Evolutionary conservation across 1,139 yeast genomes (phyloP), one percentile per base, ranked within the genome.

Genomic region (Kodamaea ohmeri): DNA sequence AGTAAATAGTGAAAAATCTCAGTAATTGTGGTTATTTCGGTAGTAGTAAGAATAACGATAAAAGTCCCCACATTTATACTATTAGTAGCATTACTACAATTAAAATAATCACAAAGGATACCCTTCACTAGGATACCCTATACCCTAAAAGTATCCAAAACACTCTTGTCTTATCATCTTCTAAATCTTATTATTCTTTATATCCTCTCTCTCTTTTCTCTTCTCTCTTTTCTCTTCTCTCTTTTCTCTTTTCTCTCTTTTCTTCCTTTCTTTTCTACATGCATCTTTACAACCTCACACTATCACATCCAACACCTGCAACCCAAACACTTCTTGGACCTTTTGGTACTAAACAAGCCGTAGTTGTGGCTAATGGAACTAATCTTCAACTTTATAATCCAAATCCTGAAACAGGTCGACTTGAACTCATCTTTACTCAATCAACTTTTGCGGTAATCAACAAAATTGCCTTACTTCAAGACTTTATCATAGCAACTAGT

Each of bases 401-500:
- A 25, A 79, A 82, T 47, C 60, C 73, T 13, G 65, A 73, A 6
- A 63, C 75, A 0, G 95, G 92, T 2, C 71, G 72, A 36, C 58
- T 89, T 5, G 59, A 57, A 13, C 59, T 64, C 24, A 32, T 76
- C 8, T 53, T 64, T 6, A 52, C 60, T 1, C 78, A 76, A 41
- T 71, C 76, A 28, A 52, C 77, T 1, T 83, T 84, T 61, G 83
- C 85, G 1, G 70, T 76, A 11, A 65, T 90, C 6, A 67, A 89
- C 37, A 51, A 66, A 9, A 61, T 87, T 14, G 71, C 65, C 2
- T 63, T 71, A 20, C 63, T 85, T 38, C 69, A 78, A 38, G 94
- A 87, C 48, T 65, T 66, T 27, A 49, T 90, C 18, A 74, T 83
- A n/a, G 58, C 88, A 3, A 76, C 94, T 0, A 78, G 95, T 0